Percentiles rank a stretch among this genome's conserved stretches.
Conservation (phyloP, 306 rosid genomes). For the Cicer arietinum region DNA sequence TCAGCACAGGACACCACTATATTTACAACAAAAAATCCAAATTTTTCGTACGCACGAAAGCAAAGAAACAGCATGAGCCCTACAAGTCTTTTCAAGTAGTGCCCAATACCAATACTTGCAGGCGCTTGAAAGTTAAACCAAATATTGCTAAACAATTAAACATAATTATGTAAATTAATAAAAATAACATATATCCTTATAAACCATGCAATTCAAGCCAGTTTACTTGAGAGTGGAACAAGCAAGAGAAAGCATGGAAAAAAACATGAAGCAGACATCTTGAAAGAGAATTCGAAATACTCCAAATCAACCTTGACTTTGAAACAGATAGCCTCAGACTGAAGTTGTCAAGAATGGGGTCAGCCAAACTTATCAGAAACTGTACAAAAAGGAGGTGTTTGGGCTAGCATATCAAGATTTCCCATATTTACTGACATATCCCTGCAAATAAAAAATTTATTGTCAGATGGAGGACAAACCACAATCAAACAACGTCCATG, state of each 20-base stretch:
- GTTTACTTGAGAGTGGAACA: slow-evolving; percentile 40
- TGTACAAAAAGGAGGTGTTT: slow-evolving; percentile 57
- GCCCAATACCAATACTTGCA: slow-evolving; percentile 11
- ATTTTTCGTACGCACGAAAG: slow-evolving; percentile 21
- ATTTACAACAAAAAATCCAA: neutral
- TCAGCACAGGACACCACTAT: neutral
- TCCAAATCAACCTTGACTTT: slow-evolving; percentile 45
- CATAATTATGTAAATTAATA: slow-evolving; percentile 25
- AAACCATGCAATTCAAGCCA: slow-evolving; percentile 43
- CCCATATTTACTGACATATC: slow-evolving; percentile 84
- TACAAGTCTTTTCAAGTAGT: slow-evolving; percentile 21
- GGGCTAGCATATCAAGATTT: slow-evolving; percentile 67
- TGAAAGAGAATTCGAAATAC: slow-evolving; percentile 39
- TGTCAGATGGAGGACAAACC: slow-evolving; percentile 50
- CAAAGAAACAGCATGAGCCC: slow-evolving; percentile 35
- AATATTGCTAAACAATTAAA: slow-evolving; percentile 9
- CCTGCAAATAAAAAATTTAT: slow-evolving; percentile 75
- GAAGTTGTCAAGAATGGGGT: slow-evolving; percentile 49
- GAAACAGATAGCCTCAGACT: slow-evolving; percentile 49
- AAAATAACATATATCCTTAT: slow-evolving; percentile 37
- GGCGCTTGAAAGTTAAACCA: slow-evolving; percentile 22
- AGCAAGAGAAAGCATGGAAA: slow-evolving; percentile 32
- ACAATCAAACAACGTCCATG: slow-evolving; percentile 29
- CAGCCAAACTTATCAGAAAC: slow-evolving; percentile 53
- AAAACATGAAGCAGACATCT: slow-evolving; percentile 40